Percentiles rank a stretch among this genome's conserved stretches.
Conservation (phyloP, 2,329 filamentous ascomycete species). For the Torrubiellomyces zombiae region DNA sequence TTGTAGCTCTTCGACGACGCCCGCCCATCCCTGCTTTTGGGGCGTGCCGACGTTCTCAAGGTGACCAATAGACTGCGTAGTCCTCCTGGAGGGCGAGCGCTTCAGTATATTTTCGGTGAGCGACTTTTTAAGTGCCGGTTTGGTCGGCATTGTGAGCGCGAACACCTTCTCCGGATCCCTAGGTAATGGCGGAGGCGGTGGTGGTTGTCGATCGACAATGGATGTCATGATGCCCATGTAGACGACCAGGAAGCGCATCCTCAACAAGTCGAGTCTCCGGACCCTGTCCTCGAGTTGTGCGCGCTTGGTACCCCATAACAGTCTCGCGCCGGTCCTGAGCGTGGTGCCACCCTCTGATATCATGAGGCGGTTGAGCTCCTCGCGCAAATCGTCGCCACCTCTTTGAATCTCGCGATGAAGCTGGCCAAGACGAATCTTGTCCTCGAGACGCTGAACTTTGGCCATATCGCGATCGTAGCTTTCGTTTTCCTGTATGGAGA, state of each 20-base stretch:
- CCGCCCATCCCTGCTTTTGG: constrained; percentile 42
- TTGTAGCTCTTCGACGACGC: constrained; percentile 46
- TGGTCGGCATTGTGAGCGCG: constrained; percentile 13
- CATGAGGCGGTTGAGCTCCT: constrained; percentile 38
- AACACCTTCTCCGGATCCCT: constrained; percentile 19
- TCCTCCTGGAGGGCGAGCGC: constrained; percentile 32
- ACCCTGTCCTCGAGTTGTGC: constrained; percentile 38
- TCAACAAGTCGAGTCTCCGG: constrained; percentile 40
- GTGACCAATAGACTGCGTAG: constrained; percentile 36
- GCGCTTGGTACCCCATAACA: constrained; percentile 42
- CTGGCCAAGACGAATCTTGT: constrained; percentile 41
- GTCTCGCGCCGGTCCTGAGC: constrained; percentile 29
- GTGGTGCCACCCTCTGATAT: constrained; percentile 25
- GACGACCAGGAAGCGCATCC: constrained; percentile 47
- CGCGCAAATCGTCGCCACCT: constrained; percentile 41
- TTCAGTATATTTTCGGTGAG: constrained; percentile 26
- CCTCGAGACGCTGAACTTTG: constrained; percentile 40
- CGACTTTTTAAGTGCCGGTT: constrained; percentile 20
- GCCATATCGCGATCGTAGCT: constrained; percentile 44
- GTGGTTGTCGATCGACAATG: constrained; percentile 17
- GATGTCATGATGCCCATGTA: constrained; percentile 42
- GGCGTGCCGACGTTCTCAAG: constrained; percentile 27
- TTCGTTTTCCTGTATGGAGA: constrained; percentile 47
- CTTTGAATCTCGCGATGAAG: constrained; percentile 46
- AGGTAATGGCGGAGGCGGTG: constrained; percentile 12